These are phyloP conservation scores for Apiotrichum brassicae DNA, from an alignment of 1,284 basidiomycete species.

Conservation along the genomic window DNA sequence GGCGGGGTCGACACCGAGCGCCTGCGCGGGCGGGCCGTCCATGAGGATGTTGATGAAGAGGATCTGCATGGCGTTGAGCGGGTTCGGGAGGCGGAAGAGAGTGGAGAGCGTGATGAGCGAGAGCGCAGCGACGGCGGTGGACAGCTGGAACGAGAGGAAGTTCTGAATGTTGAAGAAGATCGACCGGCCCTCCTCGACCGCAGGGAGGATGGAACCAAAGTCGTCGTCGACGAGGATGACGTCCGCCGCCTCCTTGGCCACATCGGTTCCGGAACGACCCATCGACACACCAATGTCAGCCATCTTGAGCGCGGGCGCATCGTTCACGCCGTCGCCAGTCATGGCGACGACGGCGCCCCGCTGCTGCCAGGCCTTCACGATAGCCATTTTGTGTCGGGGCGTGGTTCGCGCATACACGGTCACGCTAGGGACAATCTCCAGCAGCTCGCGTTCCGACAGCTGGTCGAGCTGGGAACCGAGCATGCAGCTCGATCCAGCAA, in stretches of 20 bases:
- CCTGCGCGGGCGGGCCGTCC: slow-evolving; percentile 97
- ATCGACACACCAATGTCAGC: slow-evolving; percentile 97
- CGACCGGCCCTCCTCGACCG: slow-evolving; percentile 94
- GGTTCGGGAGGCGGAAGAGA: slow-evolving; percentile 78
- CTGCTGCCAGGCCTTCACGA: slow-evolving; percentile 85
- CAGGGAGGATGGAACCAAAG: slow-evolving; percentile 87
- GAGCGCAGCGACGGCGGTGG: slow-evolving; percentile 89
- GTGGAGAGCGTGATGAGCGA: slow-evolving; percentile 93
- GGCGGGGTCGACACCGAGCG: slow-evolving; percentile 92
- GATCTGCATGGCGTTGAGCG: slow-evolving; percentile 97
- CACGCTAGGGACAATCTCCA: slow-evolving; percentile 71
- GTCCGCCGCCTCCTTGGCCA: slow-evolving; percentile 96
- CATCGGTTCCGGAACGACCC: slow-evolving; percentile 95
- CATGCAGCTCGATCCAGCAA: no score
- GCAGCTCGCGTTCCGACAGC: slow-evolving; percentile 70
- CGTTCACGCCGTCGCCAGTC: slow-evolving; percentile 98
- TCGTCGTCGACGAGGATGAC: slow-evolving; percentile 97
- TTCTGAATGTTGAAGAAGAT: slow-evolving; percentile 99
- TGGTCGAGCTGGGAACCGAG: slow-evolving; percentile 61
- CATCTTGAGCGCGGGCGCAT: slow-evolving; percentile 94
- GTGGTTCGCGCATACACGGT: slow-evolving; percentile 92
- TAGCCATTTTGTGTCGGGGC: slow-evolving; percentile 94
- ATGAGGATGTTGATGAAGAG: slow-evolving; percentile 98
- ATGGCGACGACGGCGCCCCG: slow-evolving; percentile 88
- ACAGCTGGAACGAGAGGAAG: slow-evolving; percentile 93